These are phyloP conservation scores for Fraxinus ornus DNA, from an alignment of 305 asterid species.

Conservation along the genomic window DNA sequence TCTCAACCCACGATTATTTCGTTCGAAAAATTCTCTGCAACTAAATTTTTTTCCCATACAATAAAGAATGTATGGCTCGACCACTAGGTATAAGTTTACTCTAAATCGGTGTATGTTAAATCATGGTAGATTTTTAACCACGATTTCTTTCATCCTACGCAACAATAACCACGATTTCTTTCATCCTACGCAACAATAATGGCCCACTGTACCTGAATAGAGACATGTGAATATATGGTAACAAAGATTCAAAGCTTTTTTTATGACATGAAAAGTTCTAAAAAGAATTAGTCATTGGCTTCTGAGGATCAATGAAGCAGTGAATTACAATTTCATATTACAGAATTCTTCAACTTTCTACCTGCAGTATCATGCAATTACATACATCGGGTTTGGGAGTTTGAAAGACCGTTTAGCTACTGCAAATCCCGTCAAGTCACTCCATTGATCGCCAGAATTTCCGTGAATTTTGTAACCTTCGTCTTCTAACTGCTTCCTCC, in stretches of 20 bases:
- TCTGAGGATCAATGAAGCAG: background rate
- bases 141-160: background rate
- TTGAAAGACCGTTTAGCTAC: slow-evolving; percentile 71
- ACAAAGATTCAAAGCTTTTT: background rate
- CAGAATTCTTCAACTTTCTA: background rate
- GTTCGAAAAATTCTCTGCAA: no score
- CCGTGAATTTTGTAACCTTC: slow-evolving; percentile 66
- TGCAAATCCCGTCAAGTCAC: slow-evolving; percentile 69
- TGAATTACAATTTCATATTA: background rate
- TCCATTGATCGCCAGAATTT: slow-evolving; percentile 83
- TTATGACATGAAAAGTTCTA: background rate
- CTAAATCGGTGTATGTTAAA: no score
- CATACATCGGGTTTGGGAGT: slow-evolving; percentile 74
- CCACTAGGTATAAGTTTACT: background rate
- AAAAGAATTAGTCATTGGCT: background rate
- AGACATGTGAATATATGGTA: background rate
- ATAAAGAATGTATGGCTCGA: no score
- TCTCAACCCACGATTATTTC: background rate
- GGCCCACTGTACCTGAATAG: background rate
- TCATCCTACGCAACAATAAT: background rate
- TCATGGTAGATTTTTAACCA: no score
- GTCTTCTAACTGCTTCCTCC: slow-evolving; percentile 53
- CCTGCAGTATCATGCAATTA: slow-evolving; percentile 32
- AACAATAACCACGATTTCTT: no score
- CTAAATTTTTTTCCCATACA: no score